phyloP scores from a whole-genome alignment of 257 asterid genomes.

The Nicotiana undulata region DNA sequence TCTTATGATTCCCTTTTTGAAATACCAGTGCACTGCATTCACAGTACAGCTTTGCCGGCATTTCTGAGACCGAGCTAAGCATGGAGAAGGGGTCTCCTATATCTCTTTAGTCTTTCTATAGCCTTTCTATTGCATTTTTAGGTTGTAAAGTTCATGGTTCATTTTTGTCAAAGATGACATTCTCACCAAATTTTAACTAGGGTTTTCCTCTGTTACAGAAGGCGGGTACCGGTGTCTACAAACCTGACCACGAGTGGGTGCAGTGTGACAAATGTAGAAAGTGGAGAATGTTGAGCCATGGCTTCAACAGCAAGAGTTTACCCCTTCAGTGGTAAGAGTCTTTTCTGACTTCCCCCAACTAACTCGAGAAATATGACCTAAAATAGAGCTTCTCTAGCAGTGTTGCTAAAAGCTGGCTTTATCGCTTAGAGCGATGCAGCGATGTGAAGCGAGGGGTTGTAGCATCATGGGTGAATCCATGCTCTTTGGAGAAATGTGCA shows the following conservation, averaged over 20 bases:
- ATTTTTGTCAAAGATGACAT: constrained; percentile 1
- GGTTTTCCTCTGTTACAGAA: constrained; percentile 31
- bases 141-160: constrained; percentile 4
- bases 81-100: not conserved
- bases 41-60: not conserved
- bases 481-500: not conserved
- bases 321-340: constrained; percentile 54
- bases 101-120: not conserved
- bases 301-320: constrained; percentile 43
- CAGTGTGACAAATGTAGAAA: constrained; percentile 85
- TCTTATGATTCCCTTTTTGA: not conserved
- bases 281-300: constrained; percentile 59
- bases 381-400: not conserved
- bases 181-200: constrained; percentile 7
- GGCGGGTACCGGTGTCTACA: constrained; percentile 30
- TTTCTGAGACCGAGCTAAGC: not conserved
- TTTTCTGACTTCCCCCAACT: not conserved
- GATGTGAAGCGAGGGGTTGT: not conserved
- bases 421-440: not conserved
- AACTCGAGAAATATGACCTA: not conserved
- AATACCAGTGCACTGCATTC: not conserved
- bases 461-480: not conserved
- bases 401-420: not conserved
- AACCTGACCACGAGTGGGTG: constrained; percentile 82
- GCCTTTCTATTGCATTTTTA: not conserved